Percentiles rank a stretch among this genome's conserved stretches.
Conservation (phyloP, 2,329 filamentous ascomycete species). For the Epichloe typhina region DNA sequence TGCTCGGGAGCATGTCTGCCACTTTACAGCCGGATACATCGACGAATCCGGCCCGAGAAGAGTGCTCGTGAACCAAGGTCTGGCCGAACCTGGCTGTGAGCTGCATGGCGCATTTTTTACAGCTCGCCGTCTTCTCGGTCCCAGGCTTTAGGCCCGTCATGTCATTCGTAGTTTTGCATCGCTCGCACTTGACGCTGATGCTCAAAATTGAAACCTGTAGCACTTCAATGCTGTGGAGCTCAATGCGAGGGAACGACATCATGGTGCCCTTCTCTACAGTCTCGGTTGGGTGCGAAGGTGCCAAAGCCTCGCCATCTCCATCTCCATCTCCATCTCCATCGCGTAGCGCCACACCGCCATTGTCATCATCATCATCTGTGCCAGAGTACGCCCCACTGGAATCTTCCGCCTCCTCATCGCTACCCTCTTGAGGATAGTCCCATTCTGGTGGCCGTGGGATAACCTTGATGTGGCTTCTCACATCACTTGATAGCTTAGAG, state of each 20-base stretch:
- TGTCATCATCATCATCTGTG: slow-evolving; percentile 26
- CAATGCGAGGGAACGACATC: slow-evolving; percentile 64
- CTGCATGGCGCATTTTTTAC: slow-evolving; percentile 44
- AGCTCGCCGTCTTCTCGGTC: slow-evolving; percentile 35
- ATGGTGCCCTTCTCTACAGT: slow-evolving; percentile 56
- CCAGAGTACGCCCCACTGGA: slow-evolving; percentile 21
- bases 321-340: slow-evolving; percentile 21
- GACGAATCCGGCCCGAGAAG: slow-evolving; percentile 64
- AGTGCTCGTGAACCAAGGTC: slow-evolving; percentile 60
- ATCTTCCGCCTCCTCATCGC: slow-evolving; percentile 25
- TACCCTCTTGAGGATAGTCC: slow-evolving; percentile 31
- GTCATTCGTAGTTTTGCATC: slow-evolving; percentile 64
- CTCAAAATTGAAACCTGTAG: slow-evolving; percentile 55
- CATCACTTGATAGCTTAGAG: slow-evolving; percentile 20
- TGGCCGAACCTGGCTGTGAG: slow-evolving; percentile 45
- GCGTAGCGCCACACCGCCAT: slow-evolving; percentile 28
- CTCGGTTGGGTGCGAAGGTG: slow-evolving; percentile 10
- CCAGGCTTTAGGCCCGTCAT: slow-evolving; percentile 51
- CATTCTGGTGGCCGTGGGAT: slow-evolving; percentile 72
- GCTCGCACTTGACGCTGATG: slow-evolving; percentile 62
- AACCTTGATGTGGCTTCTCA: slow-evolving; percentile 52
- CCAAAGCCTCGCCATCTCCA: slow-evolving; percentile 10
- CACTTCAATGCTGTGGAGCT: slow-evolving; percentile 65
- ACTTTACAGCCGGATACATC: slow-evolving; percentile 64
- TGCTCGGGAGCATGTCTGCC: slow-evolving; percentile 64